Conservation (phyloP, 2,329 filamentous ascomycete species). For the Apiospora arundinis region DNA sequence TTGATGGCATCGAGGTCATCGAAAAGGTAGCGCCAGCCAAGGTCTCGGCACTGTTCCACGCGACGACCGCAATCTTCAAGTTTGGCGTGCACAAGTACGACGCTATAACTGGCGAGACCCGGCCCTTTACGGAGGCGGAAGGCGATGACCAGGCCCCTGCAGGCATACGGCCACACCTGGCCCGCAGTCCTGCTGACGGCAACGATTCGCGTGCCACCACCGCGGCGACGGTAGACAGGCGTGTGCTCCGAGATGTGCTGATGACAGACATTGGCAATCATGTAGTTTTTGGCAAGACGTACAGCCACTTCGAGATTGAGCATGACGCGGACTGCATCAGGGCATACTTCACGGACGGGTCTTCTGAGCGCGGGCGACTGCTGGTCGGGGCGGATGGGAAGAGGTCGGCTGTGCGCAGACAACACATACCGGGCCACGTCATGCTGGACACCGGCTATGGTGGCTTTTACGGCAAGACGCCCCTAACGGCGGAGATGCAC, state of each 20-base stretch:
- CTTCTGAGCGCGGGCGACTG: constrained; percentile 37
- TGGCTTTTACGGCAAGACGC: constrained; percentile 49
- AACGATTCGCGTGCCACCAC: constrained; percentile 25
- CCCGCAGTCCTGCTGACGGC: constrained; percentile 26
- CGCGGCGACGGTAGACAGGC: constrained; percentile 37
- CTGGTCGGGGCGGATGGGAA: constrained; percentile 48
- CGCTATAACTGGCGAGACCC: constrained; percentile 22
- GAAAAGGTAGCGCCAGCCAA: constrained; percentile 25
- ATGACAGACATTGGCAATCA: constrained; percentile 37
- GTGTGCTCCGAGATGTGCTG: constrained; percentile 41
- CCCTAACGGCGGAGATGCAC: constrained; percentile 36
- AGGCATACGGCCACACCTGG: neutral
- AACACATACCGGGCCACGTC: constrained; percentile 42
- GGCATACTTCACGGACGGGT: constrained; percentile 43
- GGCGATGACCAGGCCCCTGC: neutral
- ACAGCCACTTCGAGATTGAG: constrained; percentile 31
- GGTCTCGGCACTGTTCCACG: constrained; percentile 30
- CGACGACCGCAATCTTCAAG: constrained; percentile 25
- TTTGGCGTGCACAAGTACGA: constrained; percentile 19
- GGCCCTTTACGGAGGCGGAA: neutral
- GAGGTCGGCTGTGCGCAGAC: constrained; percentile 43
- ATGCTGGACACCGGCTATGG: constrained; percentile 45
- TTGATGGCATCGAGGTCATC: constrained; percentile 32
- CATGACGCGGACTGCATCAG: constrained; percentile 28
- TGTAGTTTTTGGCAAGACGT: constrained; percentile 41